Evolutionary conservation across 305 asterid genomes (phyloP).

Genomic region (Ruellia speciosa): DNA sequence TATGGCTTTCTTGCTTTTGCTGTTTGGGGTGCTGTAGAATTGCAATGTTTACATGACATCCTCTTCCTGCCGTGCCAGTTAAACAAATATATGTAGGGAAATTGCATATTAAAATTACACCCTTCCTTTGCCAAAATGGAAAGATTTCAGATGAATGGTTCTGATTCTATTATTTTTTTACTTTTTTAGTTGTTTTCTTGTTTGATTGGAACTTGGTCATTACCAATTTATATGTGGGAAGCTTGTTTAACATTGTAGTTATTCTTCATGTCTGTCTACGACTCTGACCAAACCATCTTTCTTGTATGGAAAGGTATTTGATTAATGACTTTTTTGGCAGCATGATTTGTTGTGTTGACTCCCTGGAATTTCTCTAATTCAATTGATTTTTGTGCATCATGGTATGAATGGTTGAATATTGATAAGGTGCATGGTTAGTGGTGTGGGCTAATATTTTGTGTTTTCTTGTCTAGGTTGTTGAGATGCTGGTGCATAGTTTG

Average conservation of each 20-base stretch:
- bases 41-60: neutral
- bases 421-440: neutral
- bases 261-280: neutral
- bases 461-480: constrained; percentile 57
- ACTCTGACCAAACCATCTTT: too few relatives aligned
- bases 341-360: neutral
- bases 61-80: constrained; percentile 6
- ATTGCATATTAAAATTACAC: too few relatives aligned
- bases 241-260: neutral
- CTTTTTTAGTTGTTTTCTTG: neutral
- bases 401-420: constrained; percentile 6
- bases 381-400: constrained; percentile 5
- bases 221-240: neutral
- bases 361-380: neutral
- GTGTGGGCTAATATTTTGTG: constrained; percentile 19
- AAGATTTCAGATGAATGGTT: neutral
- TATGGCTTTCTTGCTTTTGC: neutral
- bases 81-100: neutral
- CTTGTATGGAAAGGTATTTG: too few relatives aligned
- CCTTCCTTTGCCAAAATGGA: neutral
- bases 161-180: neutral
- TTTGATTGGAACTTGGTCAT: neutral
- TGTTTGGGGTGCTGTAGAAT: constrained; percentile 1
- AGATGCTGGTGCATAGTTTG: constrained; percentile 50
- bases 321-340: neutral